A percentile compares a stretch with the other conserved stretches of the same genome.
phyloP scores from a whole-genome alignment of 257 asterid species.

The Salvia rosmarinus region DNA sequence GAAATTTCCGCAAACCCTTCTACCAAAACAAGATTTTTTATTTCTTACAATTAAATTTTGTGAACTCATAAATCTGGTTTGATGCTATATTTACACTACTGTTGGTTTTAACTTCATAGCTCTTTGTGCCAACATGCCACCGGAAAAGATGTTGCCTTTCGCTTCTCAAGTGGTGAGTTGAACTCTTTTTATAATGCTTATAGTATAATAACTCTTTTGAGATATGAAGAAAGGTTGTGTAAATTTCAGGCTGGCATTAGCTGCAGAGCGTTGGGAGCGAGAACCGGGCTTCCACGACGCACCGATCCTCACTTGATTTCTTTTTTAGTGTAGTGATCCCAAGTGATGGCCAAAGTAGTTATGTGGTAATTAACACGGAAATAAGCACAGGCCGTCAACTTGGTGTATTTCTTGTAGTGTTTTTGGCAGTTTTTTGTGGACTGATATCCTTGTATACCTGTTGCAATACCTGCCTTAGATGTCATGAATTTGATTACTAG shows the following conservation, averaged over 20 bases:
- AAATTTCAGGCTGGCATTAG: constrained; percentile 77
- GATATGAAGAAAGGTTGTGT: constrained; percentile 12
- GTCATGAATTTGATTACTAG: no score
- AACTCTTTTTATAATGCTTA: not conserved
- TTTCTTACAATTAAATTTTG: not conserved
- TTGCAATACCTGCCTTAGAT: constrained; percentile 44
- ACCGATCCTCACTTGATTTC: constrained; percentile 67
- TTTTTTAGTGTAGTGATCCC: constrained; percentile 68
- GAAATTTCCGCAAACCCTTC: not conserved
- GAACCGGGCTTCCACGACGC: constrained; percentile 76
- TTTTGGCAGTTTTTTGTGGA: constrained; percentile 57
- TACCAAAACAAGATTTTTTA: not conserved
- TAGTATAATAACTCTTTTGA: not conserved
- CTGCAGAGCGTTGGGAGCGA: constrained; percentile 89
- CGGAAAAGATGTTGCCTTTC: constrained; percentile 83
- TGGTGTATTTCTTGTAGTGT: constrained; percentile 51
- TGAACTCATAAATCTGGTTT: not conserved
- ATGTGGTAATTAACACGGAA: constrained; percentile 25
- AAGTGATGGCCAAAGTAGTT: constrained; percentile 41
- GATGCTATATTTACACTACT: constrained; percentile 23
- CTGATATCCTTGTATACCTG: constrained; percentile 58
- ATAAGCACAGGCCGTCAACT: constrained; percentile 42
- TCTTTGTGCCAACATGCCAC: constrained; percentile 81
- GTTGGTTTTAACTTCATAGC: constrained; percentile 50
- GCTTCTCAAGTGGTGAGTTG: constrained; percentile 96